Evolutionary conservation across 768 basidiomycete species (phyloP).

Genomic region (Boletus rubescentipes): DNA sequence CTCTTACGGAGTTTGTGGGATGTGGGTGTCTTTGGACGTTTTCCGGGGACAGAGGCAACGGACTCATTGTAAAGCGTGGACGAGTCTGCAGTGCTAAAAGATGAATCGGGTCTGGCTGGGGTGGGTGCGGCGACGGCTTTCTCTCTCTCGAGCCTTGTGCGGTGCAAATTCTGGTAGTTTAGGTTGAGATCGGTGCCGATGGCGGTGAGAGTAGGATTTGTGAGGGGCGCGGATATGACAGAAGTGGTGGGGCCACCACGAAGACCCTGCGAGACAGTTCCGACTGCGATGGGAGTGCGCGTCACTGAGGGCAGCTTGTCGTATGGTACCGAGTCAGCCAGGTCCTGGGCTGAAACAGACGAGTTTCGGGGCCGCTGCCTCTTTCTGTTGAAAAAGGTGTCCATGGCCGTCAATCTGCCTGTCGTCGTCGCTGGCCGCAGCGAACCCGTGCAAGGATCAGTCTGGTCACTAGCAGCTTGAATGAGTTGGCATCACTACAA

Average conservation of each 20-base stretch:
- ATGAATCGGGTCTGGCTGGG: conserved; percentile 47
- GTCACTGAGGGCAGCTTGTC: conserved; percentile 57
- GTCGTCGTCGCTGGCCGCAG: conserved; percentile 16
- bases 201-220: conserved; percentile 74
- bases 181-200: conserved; percentile 74
- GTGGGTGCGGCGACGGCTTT: conserved; percentile 32
- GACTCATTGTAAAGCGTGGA: conserved; percentile 59
- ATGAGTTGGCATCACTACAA: conserved; percentile 1
- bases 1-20: conserved; percentile 43
- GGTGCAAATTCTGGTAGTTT: conserved; percentile 52
- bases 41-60: conserved; percentile 36
- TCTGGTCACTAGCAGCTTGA: conserved; percentile 3
- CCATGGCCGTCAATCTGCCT: conserved; percentile 43
- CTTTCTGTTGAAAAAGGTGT: conserved; percentile 65
- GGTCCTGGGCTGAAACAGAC: conserved; percentile 59
- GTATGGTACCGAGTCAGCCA: conserved; percentile 72
- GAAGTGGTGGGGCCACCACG: conserved; percentile 35
- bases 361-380: conserved; percentile 58
- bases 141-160: conserved; percentile 54
- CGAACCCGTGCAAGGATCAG: conserved; percentile 5
- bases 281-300: conserved; percentile 59
- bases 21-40: conserved; percentile 35
- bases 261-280: conserved; percentile 54
- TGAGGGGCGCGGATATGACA: conserved; percentile 76
- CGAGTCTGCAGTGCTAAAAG: conserved; percentile 55